These are phyloP conservation scores for Leishmania tarentolae DNA, from an alignment of 208 protist species.

Conservation along the genomic window DNA sequence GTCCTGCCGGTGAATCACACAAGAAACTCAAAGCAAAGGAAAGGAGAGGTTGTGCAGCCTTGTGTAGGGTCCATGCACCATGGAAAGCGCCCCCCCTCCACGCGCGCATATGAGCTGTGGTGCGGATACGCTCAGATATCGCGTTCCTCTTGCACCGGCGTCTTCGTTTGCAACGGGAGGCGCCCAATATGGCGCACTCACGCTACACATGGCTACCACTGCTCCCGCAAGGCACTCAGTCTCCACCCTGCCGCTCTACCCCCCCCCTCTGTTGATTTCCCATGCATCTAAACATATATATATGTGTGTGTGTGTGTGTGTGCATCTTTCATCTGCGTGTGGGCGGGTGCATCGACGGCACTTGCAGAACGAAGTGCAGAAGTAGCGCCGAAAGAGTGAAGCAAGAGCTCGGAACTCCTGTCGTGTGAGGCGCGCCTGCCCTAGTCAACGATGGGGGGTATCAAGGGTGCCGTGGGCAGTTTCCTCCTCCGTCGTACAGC, in stretches of 20 bases:
- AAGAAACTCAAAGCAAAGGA: not conserved
- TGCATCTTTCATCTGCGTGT: not conserved
- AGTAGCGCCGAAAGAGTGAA: not conserved
- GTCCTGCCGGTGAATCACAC: too few relatives aligned
- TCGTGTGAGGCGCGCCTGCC: not conserved
- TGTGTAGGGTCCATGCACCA: not conserved
- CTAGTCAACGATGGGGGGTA: constrained; percentile 39
- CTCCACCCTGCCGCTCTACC: not conserved
- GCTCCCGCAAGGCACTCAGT: not conserved
- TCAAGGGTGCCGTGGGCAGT: constrained; percentile 78
- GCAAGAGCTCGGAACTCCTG: not conserved
- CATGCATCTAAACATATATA: too few relatives aligned
- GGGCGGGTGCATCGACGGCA: not conserved
- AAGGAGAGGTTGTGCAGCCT: not conserved
- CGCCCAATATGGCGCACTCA: not conserved
- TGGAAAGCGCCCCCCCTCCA: not conserved
- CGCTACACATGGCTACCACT: not conserved
- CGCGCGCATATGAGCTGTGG: not conserved
- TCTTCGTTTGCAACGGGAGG: not conserved
- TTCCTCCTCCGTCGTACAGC: constrained; percentile 76
- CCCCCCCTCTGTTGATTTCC: not conserved
- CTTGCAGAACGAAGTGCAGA: not conserved
- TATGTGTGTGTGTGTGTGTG: not conserved
- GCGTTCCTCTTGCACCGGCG: not conserved
- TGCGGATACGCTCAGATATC: not conserved